Base-by-base conservation (phyloP, 257 asterid genomes). In the Nicotiana attenuata region DNA sequence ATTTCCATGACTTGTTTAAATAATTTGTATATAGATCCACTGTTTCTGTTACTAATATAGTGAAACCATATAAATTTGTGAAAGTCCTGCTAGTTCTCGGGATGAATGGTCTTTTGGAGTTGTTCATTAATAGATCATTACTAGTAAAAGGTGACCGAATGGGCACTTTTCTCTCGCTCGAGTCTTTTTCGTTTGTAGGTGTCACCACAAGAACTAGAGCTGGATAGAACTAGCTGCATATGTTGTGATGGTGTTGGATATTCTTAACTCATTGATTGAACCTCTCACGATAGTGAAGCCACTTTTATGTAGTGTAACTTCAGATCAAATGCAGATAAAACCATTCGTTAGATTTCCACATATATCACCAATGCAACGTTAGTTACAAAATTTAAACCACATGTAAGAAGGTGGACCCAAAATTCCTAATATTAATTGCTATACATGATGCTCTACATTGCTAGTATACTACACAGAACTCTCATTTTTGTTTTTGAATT, bases 1-100 rank as follows among this genome's bases (percentile, higher is more conserved):
- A 38, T 90, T 93, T 65, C 97, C 99, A n/a, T 93, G 91, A 93
- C 24, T 73, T 77, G 57, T 63, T 19, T 64, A 50, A 45, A 64
- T 45, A 41, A 50, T 55, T 79, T 7, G 63, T 80, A 65, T 20
- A 78, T 65, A n/a, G 31, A 33, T n/a, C 81, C 35, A 2, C 52
- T 57, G 20, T 69, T 56, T 73, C 63, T 22, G 3, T 69, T 7
- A 57, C 66, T 4, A 47, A 56, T 5, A n/a, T 47, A 28, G 17
- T 66, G 67, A 10, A 35, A n/a, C 60, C 3, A 7, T 45, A 28
- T 22, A 47, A 47, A 56, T 73, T 47, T 47, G 78, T 47, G 22
- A 7, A 73, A 47, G 38, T 71, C 61, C 11, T 73, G 38, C 3
- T 71, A 73, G 7, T 3, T 14, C 61, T 73, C 53, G 22, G 22